Percentiles rank a stretch among this genome's conserved stretches.
Evolutionary conservation across 495 filamentous ascomycete genomes (phyloP).

Genomic region (Podospora sp.): DNA sequence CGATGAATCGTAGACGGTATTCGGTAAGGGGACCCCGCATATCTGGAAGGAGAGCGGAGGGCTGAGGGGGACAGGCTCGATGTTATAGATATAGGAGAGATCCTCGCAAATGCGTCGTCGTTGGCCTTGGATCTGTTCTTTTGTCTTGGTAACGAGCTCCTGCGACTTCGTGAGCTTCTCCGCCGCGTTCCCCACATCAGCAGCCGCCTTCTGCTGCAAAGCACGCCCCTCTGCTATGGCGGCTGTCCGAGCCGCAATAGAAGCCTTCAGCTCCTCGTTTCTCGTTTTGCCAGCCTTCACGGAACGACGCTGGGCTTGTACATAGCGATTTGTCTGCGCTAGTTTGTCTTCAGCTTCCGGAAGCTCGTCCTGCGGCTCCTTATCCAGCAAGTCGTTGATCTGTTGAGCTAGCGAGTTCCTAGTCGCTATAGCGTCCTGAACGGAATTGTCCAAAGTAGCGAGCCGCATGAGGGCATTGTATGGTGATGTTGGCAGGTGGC

Average conservation of each 20-base stretch:
- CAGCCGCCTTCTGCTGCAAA: conserved; percentile 58
- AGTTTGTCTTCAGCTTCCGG: conserved; percentile 67
- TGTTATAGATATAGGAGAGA: conserved; percentile 74
- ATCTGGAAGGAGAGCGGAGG: conserved; percentile 75
- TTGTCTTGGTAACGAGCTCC: conserved; percentile 56
- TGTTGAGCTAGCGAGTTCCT: conserved; percentile 72
- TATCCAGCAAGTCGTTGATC: conserved; percentile 71
- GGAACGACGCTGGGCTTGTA: conserved; percentile 63
- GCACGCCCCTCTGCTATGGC: conserved; percentile 66
- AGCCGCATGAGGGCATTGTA: conserved; percentile 91
- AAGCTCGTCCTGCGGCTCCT: conserved; percentile 50
- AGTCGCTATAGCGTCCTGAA: conserved; percentile 85
- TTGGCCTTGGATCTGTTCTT: conserved; percentile 72
- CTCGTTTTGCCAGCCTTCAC: conserved; percentile 62
- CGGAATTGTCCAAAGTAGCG: conserved; percentile 85
- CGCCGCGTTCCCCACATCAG: conserved; percentile 57
- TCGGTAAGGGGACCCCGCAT: conserved; percentile 72
- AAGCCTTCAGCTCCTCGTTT: conserved; percentile 63
- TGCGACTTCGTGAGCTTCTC: conserved; percentile 60
- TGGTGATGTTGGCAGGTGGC: conserved; percentile 64
- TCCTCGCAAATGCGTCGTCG: conserved; percentile 85
- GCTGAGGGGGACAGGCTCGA: conserved; percentile 60
- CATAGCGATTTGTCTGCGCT: conserved; percentile 58
- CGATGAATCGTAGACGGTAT: conserved; percentile 65
- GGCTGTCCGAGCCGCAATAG: conserved; percentile 63